Conservation (phyloP, 2,329 filamentous ascomycete genomes). For the Fusarium sp. region DNA sequence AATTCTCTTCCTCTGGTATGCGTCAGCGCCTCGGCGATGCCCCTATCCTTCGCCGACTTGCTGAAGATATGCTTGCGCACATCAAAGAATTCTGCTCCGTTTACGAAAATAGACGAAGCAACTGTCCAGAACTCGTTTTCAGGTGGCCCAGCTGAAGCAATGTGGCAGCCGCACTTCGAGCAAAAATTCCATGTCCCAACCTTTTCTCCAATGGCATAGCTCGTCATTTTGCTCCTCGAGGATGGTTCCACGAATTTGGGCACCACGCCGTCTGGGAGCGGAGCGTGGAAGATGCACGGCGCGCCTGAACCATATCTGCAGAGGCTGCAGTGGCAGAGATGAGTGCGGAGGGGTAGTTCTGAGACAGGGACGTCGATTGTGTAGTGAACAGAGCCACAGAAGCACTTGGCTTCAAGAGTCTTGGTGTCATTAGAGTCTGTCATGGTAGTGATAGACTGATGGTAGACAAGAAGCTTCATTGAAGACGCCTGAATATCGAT, state of each 20-base stretch:
- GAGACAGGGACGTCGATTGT: conserved; percentile 58
- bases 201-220: conserved; percentile 54
- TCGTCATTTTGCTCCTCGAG: conserved; percentile 54
- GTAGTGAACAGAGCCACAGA: conserved; percentile 62
- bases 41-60: conserved; percentile 56
- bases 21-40: conserved; percentile 56
- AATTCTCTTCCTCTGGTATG: conserved; percentile 52
- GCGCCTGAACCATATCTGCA: conserved; percentile 62
- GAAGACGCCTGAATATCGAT: not conserved
- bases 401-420: conserved; percentile 62
- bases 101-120: conserved; percentile 59
- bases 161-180: conserved; percentile 62
- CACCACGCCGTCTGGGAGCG: conserved; percentile 53
- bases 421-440: conserved; percentile 45
- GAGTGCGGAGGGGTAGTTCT: conserved; percentile 58
- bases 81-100: conserved; percentile 55
- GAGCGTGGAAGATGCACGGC: conserved; percentile 60
- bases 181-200: conserved; percentile 61
- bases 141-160: conserved; percentile 55
- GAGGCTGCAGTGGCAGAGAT: conserved; percentile 64
- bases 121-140: conserved; percentile 56
- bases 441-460: conserved; percentile 34
- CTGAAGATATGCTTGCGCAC: conserved; percentile 57
- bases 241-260: conserved; percentile 61
- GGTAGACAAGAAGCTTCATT: not conserved